Base-by-base conservation (phyloP, 164 flowering plant genomes). In the Aristolochia fimbriata region DNA sequence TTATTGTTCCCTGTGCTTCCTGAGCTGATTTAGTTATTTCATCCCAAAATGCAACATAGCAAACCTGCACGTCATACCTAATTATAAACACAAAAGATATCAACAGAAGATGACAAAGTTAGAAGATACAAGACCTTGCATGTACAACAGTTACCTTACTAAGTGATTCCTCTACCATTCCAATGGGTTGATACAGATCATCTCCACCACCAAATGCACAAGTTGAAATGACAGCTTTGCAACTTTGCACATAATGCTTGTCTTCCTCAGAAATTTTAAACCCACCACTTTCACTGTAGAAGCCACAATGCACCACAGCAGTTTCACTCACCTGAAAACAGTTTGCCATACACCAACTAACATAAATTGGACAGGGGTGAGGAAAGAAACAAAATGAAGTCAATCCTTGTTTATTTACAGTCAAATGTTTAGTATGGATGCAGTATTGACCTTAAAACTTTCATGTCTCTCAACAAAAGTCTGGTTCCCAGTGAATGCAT, bases 141-240 rank as follows among this genome's bases (percentile, higher is more conserved):
- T 27, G 55, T 31, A 22, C 41, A 17, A 61, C 14, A 46, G 53
- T 43, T 20, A 90, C 99, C 95, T 85, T 83, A 53, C 67, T 59
- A 58, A 86, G 81, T 24, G 99, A 88, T 68, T 83, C 70, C 62
- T 83, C 74, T 47, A 85, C 74, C 95, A 94, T 86, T 62, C 95
- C 97, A 63, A 91, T 91, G 48, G 99, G 97, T 69, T 94, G 96
- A 77, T 86, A 86, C 65, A 94, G 87, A 75, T 88, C 91, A 79
- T 94, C 96, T 50, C 99, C 99, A 63, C 99, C 99, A 62, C 99
- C 99, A 82, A 94, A 94, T 66, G 97, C 80, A 78, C 99, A 94
- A 43, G 99, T 93, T 55, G 95, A 88, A 19, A 93, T 89, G 62
- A 86, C 99, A 67, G 76, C 86, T 69, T 76, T 61, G 77, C 99